These are phyloP conservation scores for Penicillium sp. DNA, from an alignment of 2,329 filamentous ascomycete species.

Conservation along the genomic window DNA sequence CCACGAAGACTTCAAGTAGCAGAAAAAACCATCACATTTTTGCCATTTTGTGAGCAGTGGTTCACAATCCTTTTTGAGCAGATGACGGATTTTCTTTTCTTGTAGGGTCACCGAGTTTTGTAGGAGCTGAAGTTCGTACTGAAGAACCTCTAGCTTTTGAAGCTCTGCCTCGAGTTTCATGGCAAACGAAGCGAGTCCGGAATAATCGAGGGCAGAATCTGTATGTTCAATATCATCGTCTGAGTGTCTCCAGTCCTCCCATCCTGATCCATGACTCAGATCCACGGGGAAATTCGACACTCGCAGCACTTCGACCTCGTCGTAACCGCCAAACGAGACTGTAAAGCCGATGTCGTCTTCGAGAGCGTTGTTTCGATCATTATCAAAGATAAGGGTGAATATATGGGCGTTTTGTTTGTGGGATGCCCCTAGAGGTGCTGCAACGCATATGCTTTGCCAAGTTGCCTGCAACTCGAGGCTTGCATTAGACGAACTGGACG, in stretches of 20 bases:
- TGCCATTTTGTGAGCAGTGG: slow-evolving; percentile 20
- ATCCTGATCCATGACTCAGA: slow-evolving; percentile 17
- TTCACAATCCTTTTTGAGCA: slow-evolving; percentile 26
- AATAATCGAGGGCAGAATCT: not conserved
- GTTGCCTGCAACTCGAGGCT: slow-evolving; percentile 18
- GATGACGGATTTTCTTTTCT: slow-evolving; percentile 23
- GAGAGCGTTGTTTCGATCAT: slow-evolving; percentile 15
- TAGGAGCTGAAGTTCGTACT: slow-evolving; percentile 21
- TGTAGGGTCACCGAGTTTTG: slow-evolving; percentile 23
- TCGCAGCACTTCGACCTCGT: slow-evolving; percentile 24
- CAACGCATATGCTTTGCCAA: slow-evolving; percentile 26
- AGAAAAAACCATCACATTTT: slow-evolving; percentile 24
- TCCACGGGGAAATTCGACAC: slow-evolving; percentile 23
- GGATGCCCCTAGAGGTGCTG: slow-evolving; percentile 17
- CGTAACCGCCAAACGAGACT: slow-evolving; percentile 27
- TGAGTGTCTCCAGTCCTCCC: slow-evolving; percentile 22
- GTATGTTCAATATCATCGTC: slow-evolving; percentile 7
- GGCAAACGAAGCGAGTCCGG: slow-evolving; percentile 2
- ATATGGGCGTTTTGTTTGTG: slow-evolving; percentile 22
- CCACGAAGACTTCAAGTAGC: slow-evolving; percentile 26
- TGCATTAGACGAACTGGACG: slow-evolving; percentile 16
- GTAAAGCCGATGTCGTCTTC: slow-evolving; percentile 30
- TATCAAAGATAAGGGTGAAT: slow-evolving; percentile 25
- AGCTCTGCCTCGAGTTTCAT: slow-evolving; percentile 21
- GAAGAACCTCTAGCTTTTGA: slow-evolving; percentile 24